Evolutionary conservation across 805 yeast genomes (phyloP).

Genomic region (Candida wancherniae): DNA sequence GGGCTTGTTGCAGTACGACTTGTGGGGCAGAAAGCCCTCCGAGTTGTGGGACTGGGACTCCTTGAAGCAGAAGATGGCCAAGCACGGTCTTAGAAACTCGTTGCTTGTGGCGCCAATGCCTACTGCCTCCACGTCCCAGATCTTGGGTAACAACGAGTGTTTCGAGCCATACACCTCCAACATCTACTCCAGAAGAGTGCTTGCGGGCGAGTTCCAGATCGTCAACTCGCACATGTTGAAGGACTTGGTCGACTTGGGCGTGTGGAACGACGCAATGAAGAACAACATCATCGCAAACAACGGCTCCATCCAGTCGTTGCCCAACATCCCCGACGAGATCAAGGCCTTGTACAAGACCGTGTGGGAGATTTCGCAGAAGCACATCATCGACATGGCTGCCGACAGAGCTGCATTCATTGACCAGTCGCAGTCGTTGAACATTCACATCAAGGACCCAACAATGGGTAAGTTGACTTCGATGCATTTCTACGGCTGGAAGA

Average conservation of each 20-base stretch:
- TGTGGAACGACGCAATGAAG: conserved; percentile 57
- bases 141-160: conserved; percentile 58
- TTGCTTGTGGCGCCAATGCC: conserved; percentile 64
- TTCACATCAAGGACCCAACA: conserved; percentile 84
- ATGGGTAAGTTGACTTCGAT: conserved; percentile 95
- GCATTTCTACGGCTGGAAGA: conserved; percentile 99
- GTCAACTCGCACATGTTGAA: conserved; percentile 55
- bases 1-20: conserved; percentile 53
- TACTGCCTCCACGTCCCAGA: conserved; percentile 63
- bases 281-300: conserved; percentile 51
- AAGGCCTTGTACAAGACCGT: conserved; percentile 55
- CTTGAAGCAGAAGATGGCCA: conserved; percentile 45
- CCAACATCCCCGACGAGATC: conserved; percentile 50
- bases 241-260: conserved; percentile 54
- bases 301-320: conserved; percentile 53
- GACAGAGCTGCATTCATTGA: conserved; percentile 76
- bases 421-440: conserved; percentile 91
- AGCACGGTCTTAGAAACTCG: conserved; percentile 54
- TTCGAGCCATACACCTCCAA: conserved; percentile 62
- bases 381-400: conserved; percentile 58
- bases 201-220: conserved; percentile 61
- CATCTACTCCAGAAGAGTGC: conserved; percentile 58
- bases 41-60: conserved; percentile 56
- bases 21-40: conserved; percentile 57
- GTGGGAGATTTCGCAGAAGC: conserved; percentile 59